Evolutionary conservation across 2,329 filamentous ascomycete species (phyloP), one percentile per base, ranked within the genome.

Genomic region (Epichloe amarillans): DNA sequence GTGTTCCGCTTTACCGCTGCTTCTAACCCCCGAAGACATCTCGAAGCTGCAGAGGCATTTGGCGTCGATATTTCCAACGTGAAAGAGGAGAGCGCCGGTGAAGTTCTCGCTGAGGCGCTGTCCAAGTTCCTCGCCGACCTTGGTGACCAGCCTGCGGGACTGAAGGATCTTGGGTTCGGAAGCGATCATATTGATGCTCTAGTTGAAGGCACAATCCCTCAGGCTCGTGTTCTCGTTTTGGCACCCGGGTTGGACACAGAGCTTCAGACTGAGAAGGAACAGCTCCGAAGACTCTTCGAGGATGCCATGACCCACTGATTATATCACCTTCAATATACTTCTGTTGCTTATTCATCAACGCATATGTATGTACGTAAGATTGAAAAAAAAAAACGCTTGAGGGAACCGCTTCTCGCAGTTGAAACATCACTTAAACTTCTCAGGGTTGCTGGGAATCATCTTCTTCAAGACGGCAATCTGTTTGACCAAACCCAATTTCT

Each of bases 191-290:
- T 98, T 17, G 88, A 94, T 56, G 80, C 73, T 10, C 71, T 98
- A 55, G 89, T 98, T 1, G 91, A 97, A 67, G 94, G 93, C 1
- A 98, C 93, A 0, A 83, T 98, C 54, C 93, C 93, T 5, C 93
- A 98, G 71, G 81, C 82, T 51, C 75, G 93, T 57, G 94, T 98
- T 50, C 66, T 98, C 61, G 93, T 90, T 84, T 70, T 98, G 55
- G 93, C 93, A 33, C 94, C 93, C 0, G 89, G 79, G 26, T 66
- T 98, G 60, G 80, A 79, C 39, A 77, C 76, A 57, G 84, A 89
- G 61, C 66, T 87, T 45, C 74, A 83, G 60, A 72, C 74, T 46
- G 86, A 91, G 66, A 81, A 77, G 64, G 84, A 87, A 51, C 83
- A 90, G 67, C 66, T 93, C 60, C 75, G 80, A 55, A 66, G 63